Base-by-base conservation (phyloP, 2,329 filamentous ascomycete species). In the Neoscytalidium dimidiatum region DNA sequence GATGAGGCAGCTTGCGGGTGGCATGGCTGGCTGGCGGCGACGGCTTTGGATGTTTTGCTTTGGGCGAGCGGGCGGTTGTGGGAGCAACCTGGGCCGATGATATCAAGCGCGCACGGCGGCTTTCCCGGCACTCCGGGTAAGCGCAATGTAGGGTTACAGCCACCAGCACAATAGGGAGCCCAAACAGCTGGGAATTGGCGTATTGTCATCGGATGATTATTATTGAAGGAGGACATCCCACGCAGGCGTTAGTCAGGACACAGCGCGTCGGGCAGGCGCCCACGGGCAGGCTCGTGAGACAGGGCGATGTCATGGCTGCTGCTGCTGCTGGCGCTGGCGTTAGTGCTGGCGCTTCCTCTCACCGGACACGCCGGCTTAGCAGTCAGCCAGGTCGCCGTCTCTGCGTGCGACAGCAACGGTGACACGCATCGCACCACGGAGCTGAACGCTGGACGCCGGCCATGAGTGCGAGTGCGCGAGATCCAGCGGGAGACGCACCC, bases 161-260 rank as follows among this genome's bases (percentile, higher is more conserved):
- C 44, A 48, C 44, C 44, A 26, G 51, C 51, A 21, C 26, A 43
- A 58, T 58, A 58, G 52, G 21, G 17, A 56, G 51, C 23, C 33
- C 52, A 56, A 26, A 33, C 21, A 17, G 52, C 19, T 21, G 52
- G 52, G 52, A 53, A 35, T 31, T 29, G 48, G 26, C 26, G 46
- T 49, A 28, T 51, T 31, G 49, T 33, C 29, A 52, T 56, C 52
- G 31, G 31, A 38, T n/a, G 19, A 38, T 28, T 26, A 46, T 46
- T 60, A 60, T 31, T 60, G 35, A 57, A 43, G 35, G 53, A 41
- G 26, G 33, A 23, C 53, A 57, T 57, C 35, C 53, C 53, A 43
- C 53, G 53, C 53, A 35, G 51, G 21, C 35, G 41, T 60, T 60
- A 60, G 56, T 60, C 56, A 60, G 56, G 35, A 48, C 33, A n/a